Percentiles rank a stretch among this genome's conserved stretches.
phyloP scores from a whole-genome alignment of 495 filamentous ascomycete species.

The Aspergillus sclerotioniger region DNA sequence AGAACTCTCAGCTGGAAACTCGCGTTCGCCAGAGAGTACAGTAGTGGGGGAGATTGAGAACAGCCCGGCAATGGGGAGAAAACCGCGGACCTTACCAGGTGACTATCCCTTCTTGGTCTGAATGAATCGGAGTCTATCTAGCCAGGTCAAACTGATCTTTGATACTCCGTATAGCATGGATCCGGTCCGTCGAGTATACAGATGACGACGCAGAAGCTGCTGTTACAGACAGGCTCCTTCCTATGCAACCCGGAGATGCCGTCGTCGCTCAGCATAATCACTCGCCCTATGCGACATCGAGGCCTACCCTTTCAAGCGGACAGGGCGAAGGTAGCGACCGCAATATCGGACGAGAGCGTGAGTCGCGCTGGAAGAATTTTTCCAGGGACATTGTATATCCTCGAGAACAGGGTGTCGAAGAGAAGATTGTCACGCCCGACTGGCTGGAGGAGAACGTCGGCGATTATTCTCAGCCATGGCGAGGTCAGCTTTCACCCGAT shows the following conservation, averaged over 20 bases:
- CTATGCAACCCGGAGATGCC: conserved; percentile 48
- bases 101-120: conserved; percentile 7
- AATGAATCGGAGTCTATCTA: background rate
- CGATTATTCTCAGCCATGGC: conserved; percentile 58
- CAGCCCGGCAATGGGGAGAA: conserved; percentile 14
- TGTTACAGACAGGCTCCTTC: conserved; percentile 36
- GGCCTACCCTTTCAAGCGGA: conserved; percentile 16
- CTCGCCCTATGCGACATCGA: conserved; percentile 43
- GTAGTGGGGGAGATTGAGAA: conserved; percentile 15
- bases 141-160: background rate
- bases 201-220: conserved; percentile 32
- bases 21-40: conserved; percentile 22
- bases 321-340: conserved; percentile 19
- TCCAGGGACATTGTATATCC: conserved; percentile 55
- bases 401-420: conserved; percentile 43
- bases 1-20: conserved; percentile 20
- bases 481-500: conserved; percentile 35
- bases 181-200: conserved; percentile 33
- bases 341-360: conserved; percentile 27
- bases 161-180: conserved; percentile 33
- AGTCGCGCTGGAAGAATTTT: conserved; percentile 63
- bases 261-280: conserved; percentile 61
- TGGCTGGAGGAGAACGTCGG: conserved; percentile 59
- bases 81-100: conserved; percentile 36
- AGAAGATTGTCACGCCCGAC: conserved; percentile 51